These are phyloP conservation scores for Trichocladium uniseriatum DNA, from an alignment of 495 filamentous ascomycete species.

Conservation along the genomic window DNA sequence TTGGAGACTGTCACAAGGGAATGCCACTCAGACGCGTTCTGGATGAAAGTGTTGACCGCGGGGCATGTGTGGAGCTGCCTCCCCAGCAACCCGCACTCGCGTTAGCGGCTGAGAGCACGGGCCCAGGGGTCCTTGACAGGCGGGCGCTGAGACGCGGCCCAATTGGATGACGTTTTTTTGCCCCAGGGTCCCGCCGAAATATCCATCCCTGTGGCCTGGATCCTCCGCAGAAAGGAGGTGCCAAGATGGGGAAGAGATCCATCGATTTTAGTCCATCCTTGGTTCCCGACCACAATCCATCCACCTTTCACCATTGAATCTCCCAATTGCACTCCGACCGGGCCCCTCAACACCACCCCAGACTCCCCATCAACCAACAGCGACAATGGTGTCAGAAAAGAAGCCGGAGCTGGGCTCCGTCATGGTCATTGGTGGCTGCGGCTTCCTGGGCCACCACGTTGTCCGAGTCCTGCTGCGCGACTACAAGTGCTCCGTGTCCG, in stretches of 20 bases:
- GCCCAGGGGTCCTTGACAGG: neutral
- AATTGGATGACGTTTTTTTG: constrained; percentile 6
- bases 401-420: constrained; percentile 44
- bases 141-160: neutral
- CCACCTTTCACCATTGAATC: neutral
- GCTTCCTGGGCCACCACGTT: constrained; percentile 63
- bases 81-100: neutral
- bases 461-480: constrained; percentile 49
- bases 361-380: neutral
- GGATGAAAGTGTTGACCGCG: neutral
- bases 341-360: neutral
- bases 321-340: neutral
- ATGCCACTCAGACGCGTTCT: neutral
- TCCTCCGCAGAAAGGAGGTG: constrained; percentile 7
- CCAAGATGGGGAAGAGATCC: neutral
- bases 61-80: neutral
- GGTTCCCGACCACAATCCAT: neutral
- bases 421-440: constrained; percentile 60
- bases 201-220: neutral
- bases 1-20: neutral
- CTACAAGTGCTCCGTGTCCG: constrained; percentile 54
- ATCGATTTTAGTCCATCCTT: neutral
- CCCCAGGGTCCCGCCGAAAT: constrained; percentile 14
- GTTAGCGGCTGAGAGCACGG: neutral
- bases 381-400: constrained; percentile 30